Evolutionary conservation across 768 basidiomycete species (phyloP).

Genomic region (Boletus reticuloceps): DNA sequence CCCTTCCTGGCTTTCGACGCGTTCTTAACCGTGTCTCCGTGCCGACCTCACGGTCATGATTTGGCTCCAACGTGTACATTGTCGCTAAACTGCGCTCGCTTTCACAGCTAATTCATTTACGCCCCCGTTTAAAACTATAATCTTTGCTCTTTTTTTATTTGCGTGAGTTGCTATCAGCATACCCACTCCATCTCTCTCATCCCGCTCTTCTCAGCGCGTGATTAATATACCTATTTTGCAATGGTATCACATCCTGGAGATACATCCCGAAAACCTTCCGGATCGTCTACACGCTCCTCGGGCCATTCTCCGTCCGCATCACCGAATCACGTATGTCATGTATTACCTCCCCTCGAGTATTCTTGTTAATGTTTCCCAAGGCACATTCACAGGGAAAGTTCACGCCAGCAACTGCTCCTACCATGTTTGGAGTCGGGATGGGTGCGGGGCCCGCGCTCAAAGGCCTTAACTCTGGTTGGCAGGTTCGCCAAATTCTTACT

Average conservation of each 20-base stretch:
- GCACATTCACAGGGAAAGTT: conserved; percentile 47
- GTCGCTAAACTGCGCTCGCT: conserved; percentile 23
- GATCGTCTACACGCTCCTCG: conserved; percentile 63
- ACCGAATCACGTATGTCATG: conserved; percentile 50
- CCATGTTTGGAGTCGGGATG: conserved; percentile 55
- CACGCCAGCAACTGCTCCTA: conserved; percentile 38
- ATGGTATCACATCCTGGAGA: conserved; percentile 38
- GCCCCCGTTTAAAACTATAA: conserved; percentile 33
- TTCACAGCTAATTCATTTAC: conserved; percentile 37
- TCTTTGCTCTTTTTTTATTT: conserved; percentile 26
- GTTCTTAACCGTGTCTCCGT: conserved; percentile 31
- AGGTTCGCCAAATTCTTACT: conserved; percentile 42
- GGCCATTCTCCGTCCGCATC: conserved; percentile 62
- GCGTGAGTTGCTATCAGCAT: conserved; percentile 24
- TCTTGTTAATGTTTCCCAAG: conserved; percentile 22
- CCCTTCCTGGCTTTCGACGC: conserved; percentile 25
- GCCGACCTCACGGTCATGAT: conserved; percentile 21
- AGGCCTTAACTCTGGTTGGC: conserved; percentile 61
- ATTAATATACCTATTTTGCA: conserved; percentile 24
- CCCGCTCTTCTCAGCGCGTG: conserved; percentile 24
- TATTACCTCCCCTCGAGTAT: not conserved
- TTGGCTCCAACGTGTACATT: conserved; percentile 22
- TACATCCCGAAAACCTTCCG: conserved; percentile 64
- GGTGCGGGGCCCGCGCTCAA: conserved; percentile 48
- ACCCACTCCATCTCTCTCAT: conserved; percentile 14